Evolutionary conservation across 306 rosid species (phyloP).

Genomic region (Dalbergia cultrata): DNA sequence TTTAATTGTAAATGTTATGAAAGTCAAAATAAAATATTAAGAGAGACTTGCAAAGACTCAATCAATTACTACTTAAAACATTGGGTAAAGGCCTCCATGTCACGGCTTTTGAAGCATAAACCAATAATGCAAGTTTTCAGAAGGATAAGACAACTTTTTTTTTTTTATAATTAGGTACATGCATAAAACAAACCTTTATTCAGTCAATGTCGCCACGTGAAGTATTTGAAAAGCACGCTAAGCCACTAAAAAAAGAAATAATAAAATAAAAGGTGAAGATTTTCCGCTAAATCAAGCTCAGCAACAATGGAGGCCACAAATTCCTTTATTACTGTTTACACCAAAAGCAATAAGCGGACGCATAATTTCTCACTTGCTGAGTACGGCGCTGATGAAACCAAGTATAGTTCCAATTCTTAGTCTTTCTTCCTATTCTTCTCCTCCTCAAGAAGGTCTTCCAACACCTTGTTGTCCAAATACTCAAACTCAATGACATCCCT

Average conservation of each 20-base stretch:
- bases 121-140: no score
- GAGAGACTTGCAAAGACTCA: no score
- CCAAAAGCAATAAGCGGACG: background rate
- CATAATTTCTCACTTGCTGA: no score
- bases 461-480: slow-evolving; percentile 52
- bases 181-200: background rate
- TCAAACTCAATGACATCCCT: slow-evolving; percentile 52
- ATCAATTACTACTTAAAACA: no score
- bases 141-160: no score
- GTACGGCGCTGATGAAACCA: no score
- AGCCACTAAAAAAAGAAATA: no score
- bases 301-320: background rate
- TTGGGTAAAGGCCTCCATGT: no score
- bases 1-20: no score
- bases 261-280: background rate
- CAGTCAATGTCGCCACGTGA: background rate
- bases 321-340: background rate
- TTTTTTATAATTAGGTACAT: no score
- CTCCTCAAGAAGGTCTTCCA: slow-evolving; percentile 54
- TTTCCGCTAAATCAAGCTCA: background rate
- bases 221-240: background rate
- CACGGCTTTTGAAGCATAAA: no score
- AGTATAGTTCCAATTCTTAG: background rate
- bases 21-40: no score
- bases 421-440: slow-evolving; percentile 10